These are phyloP conservation scores for Podaxis sp. DNA, from an alignment of 768 basidiomycete genomes.

Conservation along the genomic window DNA sequence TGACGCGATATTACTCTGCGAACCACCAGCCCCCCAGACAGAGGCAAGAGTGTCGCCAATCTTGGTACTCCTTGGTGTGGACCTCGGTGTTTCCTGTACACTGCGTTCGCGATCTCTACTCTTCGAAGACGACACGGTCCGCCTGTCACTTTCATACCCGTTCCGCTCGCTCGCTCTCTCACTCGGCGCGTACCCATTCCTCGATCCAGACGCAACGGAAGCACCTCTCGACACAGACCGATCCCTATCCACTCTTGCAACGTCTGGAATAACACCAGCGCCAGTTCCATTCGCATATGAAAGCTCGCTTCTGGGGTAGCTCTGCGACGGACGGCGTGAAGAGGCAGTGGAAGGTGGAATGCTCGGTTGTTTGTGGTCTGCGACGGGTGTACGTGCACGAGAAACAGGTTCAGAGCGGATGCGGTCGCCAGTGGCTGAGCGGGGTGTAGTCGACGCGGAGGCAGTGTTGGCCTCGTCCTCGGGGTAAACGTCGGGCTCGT, in stretches of 20 bases:
- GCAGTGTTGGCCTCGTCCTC: slow-evolving; percentile 54
- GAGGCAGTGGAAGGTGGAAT: slow-evolving; percentile 27
- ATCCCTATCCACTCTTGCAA: slow-evolving; percentile 10
- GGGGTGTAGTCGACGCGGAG: slow-evolving; percentile 17
- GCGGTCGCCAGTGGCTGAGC: slow-evolving; percentile 21
- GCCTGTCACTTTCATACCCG: slow-evolving; percentile 3
- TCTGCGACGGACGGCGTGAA: slow-evolving; percentile 27
- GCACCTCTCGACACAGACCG: slow-evolving; percentile 8
- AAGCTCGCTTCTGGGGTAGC: slow-evolving; percentile 23
- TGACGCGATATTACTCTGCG: neutral
- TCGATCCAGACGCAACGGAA: slow-evolving; percentile 14
- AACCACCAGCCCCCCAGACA: slow-evolving; percentile 9
- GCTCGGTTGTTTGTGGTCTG: neutral
- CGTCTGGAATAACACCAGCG: slow-evolving; percentile 21
- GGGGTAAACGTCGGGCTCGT: slow-evolving; percentile 62
- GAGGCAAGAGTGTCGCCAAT: slow-evolving; percentile 9
- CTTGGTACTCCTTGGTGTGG: slow-evolving; percentile 18
- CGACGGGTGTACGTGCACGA: slow-evolving; percentile 50
- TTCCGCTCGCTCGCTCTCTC: neutral
- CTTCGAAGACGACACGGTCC: slow-evolving; percentile 7
- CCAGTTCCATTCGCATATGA: slow-evolving; percentile 14
- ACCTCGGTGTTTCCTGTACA: slow-evolving; percentile 30
- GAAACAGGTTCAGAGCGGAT: slow-evolving; percentile 49
- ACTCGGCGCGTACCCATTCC: slow-evolving; percentile 14
- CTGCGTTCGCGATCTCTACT: slow-evolving; percentile 16